Conservation (phyloP, 2,329 filamentous ascomycete species). For the Penicillium rolfsii region DNA sequence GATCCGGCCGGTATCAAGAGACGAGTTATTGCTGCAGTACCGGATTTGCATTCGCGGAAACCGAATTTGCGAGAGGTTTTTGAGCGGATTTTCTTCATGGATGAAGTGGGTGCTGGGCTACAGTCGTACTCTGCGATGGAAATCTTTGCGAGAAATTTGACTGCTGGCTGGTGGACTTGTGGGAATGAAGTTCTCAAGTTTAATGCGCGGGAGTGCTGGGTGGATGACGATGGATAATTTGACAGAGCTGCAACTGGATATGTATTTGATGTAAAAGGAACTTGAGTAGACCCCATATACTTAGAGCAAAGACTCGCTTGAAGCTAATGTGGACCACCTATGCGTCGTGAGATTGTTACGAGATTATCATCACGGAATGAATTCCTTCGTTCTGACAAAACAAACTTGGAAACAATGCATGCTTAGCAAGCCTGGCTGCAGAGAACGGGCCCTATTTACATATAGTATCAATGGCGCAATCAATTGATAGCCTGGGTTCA, state of each 20-base stretch:
- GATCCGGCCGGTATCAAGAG: conserved; percentile 39
- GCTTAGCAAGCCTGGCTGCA: background rate
- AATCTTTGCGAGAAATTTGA: conserved; percentile 63
- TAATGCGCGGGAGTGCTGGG: conserved; percentile 59
- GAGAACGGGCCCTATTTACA: too few relatives aligned
- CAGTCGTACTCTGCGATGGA: conserved; percentile 57
- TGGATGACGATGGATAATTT: conserved; percentile 11
- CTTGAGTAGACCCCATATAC: too few relatives aligned
- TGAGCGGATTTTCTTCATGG: conserved; percentile 50
- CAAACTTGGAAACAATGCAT: background rate
- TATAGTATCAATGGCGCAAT: background rate
- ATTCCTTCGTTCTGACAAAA: background rate
- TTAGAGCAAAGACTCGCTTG: too few relatives aligned
- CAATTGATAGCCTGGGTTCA: background rate
- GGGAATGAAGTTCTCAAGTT: conserved; percentile 66
- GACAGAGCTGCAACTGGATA: background rate
- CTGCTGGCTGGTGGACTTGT: conserved; percentile 64
- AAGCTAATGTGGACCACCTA: background rate
- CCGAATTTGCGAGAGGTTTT: conserved; percentile 62
- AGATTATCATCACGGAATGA: background rate
- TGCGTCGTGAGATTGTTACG: background rate
- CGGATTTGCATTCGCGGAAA: conserved; percentile 68
- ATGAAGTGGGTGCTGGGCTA: background rate
- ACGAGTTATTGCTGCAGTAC: conserved; percentile 61
- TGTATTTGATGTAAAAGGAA: background rate